These are phyloP conservation scores for Annulohypoxylon stygium DNA, from an alignment of 495 filamentous ascomycete species.

Conservation along the genomic window DNA sequence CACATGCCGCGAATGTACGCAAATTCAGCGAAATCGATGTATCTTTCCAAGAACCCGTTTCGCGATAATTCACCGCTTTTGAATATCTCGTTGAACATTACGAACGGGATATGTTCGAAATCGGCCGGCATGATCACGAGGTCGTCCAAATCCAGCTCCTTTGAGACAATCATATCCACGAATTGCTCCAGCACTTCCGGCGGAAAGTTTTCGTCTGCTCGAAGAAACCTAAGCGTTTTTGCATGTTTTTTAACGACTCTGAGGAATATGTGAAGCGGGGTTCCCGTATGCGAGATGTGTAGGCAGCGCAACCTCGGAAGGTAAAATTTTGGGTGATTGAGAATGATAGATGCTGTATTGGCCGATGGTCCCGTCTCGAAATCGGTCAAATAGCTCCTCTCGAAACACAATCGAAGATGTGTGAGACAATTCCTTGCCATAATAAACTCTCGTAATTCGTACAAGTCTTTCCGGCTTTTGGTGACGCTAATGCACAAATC, in stretches of 20 bases:
- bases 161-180: neutral
- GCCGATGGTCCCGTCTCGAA: neutral
- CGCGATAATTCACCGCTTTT: neutral
- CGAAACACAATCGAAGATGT: constrained; percentile 16
- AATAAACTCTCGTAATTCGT: constrained; percentile 10
- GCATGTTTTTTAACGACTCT: constrained; percentile 2
- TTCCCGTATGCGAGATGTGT: neutral
- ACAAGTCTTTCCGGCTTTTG: neutral
- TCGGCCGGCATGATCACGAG: constrained; percentile 5
- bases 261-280: neutral
- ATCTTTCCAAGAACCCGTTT: neutral
- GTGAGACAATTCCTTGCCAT: constrained; percentile 11
- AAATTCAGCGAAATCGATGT: neutral
- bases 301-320: constrained; percentile 3
- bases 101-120: neutral
- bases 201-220: neutral
- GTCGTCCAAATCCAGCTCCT: neutral
- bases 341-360: neutral
- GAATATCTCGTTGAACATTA: neutral
- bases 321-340: neutral
- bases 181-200: neutral
- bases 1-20: neutral
- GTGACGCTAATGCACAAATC: constrained; percentile 13
- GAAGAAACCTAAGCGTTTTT: neutral
- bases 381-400: neutral